A percentile compares a stretch with the other conserved stretches of the same genome.
These are phyloP conservation scores for Monascus ruber DNA, from an alignment of 2,329 filamentous ascomycete species.

Conservation along the genomic window DNA sequence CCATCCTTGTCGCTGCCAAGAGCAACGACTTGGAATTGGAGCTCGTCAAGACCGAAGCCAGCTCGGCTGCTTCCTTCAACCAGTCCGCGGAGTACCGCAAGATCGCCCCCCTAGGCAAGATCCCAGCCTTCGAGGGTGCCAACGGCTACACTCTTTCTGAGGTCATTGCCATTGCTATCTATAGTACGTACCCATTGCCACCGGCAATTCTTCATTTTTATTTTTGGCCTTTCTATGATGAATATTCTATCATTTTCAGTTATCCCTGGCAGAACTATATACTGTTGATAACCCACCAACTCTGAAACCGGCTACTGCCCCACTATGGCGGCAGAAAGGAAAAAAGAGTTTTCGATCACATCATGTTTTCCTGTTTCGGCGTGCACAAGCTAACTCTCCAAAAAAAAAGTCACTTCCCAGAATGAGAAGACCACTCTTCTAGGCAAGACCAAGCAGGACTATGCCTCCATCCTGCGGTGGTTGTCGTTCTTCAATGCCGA, in stretches of 20 bases:
- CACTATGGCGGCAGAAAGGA: slow-evolving; percentile 8
- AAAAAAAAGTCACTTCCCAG: slow-evolving; percentile 78
- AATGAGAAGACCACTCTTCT: slow-evolving; percentile 99
- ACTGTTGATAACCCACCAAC: slow-evolving; percentile 64
- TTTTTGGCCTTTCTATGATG: slow-evolving; percentile 44
- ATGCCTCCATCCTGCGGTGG: slow-evolving; percentile 96
- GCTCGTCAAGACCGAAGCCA: slow-evolving; percentile 52
- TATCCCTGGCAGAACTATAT: slow-evolving; percentile 95
- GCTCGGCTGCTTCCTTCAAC: slow-evolving; percentile 47
- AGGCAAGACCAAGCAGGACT: slow-evolving; percentile 99
- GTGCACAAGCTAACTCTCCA: slow-evolving; percentile 12
- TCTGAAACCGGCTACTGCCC: slow-evolving; percentile 65
- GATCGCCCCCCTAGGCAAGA: slow-evolving; percentile 77
- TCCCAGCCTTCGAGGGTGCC: slow-evolving; percentile 83
- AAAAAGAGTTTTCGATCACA: neutral
- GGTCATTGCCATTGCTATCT: slow-evolving; percentile 91
- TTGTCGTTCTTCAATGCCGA: slow-evolving; percentile 94
- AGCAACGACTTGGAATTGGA: slow-evolving; percentile 92
- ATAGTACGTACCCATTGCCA: slow-evolving; percentile 58
- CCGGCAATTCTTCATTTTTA: neutral
- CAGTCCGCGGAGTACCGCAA: slow-evolving; percentile 68
- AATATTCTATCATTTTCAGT: slow-evolving; percentile 68
- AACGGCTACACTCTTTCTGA: slow-evolving; percentile 87
- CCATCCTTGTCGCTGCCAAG: slow-evolving; percentile 89
- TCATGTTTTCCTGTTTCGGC: slow-evolving; percentile 1